phyloP scores from a whole-genome alignment of 2,329 filamentous ascomycete genomes.

The Penicillium paneum region DNA sequence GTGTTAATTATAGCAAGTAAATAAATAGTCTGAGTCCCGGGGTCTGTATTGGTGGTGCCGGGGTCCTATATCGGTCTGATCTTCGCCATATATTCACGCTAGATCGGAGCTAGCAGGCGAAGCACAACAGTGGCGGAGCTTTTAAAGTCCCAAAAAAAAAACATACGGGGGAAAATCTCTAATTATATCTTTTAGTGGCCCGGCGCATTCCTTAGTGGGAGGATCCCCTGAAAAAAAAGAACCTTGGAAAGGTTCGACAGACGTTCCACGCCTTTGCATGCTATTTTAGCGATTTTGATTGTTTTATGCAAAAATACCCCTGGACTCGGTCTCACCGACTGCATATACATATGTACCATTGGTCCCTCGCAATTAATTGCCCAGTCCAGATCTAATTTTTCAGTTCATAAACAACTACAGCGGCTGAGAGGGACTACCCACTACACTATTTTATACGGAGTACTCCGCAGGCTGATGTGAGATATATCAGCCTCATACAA shows the following conservation, averaged over 20 bases:
- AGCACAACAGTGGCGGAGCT: constrained; percentile 1
- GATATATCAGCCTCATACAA: not conserved
- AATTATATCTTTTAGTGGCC: constrained; percentile 7
- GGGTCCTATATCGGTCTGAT: not conserved
- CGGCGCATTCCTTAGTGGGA: constrained; percentile 7
- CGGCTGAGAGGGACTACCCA: not conserved
- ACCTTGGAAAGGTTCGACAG: constrained; percentile 5
- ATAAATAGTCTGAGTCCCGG: not conserved
- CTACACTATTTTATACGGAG: not conserved
- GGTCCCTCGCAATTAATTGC: not conserved
- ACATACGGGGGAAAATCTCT: not conserved
- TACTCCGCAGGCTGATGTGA: not conserved
- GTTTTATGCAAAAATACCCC: not conserved
- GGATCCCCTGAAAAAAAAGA: not conserved
- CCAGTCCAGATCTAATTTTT: not conserved
- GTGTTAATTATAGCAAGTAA: not conserved
- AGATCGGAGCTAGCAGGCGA: not conserved
- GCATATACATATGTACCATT: not conserved
- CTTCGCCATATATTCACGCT: not conserved
- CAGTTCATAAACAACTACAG: not conserved
- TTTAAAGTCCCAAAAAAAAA: not conserved
- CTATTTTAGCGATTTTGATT: not conserved
- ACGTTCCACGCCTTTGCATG: constrained; percentile 7
- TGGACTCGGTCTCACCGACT: not conserved
- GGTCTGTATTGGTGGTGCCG: not conserved